Evolutionary conservation across 2,329 filamentous ascomycete genomes (phyloP), one percentile per base, ranked within the genome.

Genomic region (Neurospora crassa): DNA sequence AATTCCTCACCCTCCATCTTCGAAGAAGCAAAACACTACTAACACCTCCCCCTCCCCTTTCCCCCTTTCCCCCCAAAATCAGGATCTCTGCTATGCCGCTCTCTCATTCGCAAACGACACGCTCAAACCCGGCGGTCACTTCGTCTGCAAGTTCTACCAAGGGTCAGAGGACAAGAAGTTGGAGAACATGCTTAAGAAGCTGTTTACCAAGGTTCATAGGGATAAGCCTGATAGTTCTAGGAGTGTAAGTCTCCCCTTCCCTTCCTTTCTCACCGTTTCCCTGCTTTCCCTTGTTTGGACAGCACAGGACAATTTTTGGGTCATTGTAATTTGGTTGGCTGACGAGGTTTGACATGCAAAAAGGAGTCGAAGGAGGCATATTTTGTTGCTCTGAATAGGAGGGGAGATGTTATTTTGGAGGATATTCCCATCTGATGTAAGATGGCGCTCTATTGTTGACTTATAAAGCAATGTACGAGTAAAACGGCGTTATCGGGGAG

Each of bases 81-180:
- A 98, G 96, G 94, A 97, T 79, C 89, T 99, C 53, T 99, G 96
- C 81, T 83, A 87, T 74, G 93, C 95, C 34, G 96, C 96, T 4
- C 84, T 99, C 63, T 85, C 86, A 16, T 99, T 99, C 82, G 90
- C 91, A 69, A 92, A 90, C 80, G 93, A 97, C 76, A 96, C 93
- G 8, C 86, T 99, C 29, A 90, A 88, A 76, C 82, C 88, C 3
- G 93, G 93, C 24, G 96, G 96, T 1, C 91, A 97, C 79, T 97
- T 99, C 76, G 87, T 99, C 67, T 97, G 95, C 87, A 99, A 99
- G 81, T 99, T 97, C 81, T 99, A 98, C 80, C 93, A 97, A 80
- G 96, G 96, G 3, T 80, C 86, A 5, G 94, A 97, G 80, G 95
- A 98, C 78, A 94, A 92, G 81, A 84, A 83, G 1, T 82, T 99